Percentiles rank a stretch among this genome's conserved stretches.
Conservation (phyloP, 495 filamentous ascomycete species). For the Penicillium salamii region DNA sequence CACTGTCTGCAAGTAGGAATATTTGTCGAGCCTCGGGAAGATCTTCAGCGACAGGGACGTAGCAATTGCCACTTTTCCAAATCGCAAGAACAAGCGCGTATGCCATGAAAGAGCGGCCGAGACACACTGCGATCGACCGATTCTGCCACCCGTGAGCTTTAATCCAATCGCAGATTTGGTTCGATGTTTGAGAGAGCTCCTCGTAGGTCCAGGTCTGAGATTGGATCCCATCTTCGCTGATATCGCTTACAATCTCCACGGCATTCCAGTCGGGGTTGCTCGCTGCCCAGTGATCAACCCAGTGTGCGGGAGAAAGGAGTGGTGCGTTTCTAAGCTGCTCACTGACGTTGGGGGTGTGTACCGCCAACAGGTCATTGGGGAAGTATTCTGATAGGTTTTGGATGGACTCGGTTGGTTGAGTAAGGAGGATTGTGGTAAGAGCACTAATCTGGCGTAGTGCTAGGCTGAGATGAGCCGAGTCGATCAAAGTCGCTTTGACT, state of each 20-base stretch:
- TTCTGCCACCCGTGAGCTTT: background rate
- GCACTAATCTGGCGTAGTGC: no score
- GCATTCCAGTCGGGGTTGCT: background rate
- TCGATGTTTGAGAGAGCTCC: conserved; percentile 5
- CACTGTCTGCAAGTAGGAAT: conserved; percentile 20
- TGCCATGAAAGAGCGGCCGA: conserved; percentile 5
- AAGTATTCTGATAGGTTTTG: no score
- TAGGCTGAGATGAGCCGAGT: no score
- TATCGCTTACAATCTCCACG: background rate
- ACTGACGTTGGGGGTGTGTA: no score
- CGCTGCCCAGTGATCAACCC: conserved; percentile 9
- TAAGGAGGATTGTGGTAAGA: no score
- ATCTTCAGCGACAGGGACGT: conserved; percentile 52
- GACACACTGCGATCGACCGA: background rate
- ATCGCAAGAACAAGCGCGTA: conserved; percentile 26
- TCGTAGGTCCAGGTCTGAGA: conserved; percentile 7
- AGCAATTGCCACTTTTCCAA: conserved; percentile 55
- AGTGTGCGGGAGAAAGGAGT: conserved; percentile 1
- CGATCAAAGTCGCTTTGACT: no score
- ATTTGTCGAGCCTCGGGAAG: conserved; percentile 21
- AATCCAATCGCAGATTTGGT: conserved; percentile 3
- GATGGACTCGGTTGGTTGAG: no score
- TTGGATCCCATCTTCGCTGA: background rate
- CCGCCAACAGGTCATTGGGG: no score
- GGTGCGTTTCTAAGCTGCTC: background rate